phyloP scores from a whole-genome alignment of 1,284 basidiomycete species.

The Puccinia triticina region DNA sequence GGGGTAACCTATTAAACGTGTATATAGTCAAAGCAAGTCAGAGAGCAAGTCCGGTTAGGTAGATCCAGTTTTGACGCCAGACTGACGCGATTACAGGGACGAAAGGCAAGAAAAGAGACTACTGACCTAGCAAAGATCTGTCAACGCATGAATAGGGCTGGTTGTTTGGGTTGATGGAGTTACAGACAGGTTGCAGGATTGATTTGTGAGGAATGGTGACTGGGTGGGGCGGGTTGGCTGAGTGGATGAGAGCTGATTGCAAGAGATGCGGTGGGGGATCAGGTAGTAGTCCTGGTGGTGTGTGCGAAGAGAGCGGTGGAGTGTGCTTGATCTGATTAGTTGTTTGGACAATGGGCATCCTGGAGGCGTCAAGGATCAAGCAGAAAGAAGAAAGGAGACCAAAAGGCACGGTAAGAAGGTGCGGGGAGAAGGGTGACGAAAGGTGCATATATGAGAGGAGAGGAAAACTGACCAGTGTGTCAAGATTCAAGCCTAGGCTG shows the following conservation, averaged over 20 bases:
- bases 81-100: neutral
- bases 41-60: neutral
- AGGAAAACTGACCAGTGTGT: neutral
- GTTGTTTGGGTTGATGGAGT: neutral
- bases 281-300: neutral
- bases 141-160: neutral
- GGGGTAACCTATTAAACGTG: conserved; percentile 1
- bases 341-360: conserved; percentile 10
- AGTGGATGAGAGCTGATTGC: conserved; percentile 4
- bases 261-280: neutral
- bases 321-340: conserved; percentile 1
- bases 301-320: neutral
- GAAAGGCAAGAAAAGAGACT: neutral
- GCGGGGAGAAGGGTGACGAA: too few species aligned
- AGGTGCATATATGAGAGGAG: too few species aligned
- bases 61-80: too few species aligned
- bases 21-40: neutral
- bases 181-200: neutral
- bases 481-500: conserved; percentile 5
- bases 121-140: conserved; percentile 13
- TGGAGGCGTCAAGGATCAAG: neutral
- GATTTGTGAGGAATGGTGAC: conserved; percentile 9
- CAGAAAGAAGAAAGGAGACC: neutral
- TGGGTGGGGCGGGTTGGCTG: conserved; percentile 4
- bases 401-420: neutral